These are phyloP conservation scores for Penicillium lividum DNA, from an alignment of 495 filamentous ascomycete genomes.

Conservation along the genomic window DNA sequence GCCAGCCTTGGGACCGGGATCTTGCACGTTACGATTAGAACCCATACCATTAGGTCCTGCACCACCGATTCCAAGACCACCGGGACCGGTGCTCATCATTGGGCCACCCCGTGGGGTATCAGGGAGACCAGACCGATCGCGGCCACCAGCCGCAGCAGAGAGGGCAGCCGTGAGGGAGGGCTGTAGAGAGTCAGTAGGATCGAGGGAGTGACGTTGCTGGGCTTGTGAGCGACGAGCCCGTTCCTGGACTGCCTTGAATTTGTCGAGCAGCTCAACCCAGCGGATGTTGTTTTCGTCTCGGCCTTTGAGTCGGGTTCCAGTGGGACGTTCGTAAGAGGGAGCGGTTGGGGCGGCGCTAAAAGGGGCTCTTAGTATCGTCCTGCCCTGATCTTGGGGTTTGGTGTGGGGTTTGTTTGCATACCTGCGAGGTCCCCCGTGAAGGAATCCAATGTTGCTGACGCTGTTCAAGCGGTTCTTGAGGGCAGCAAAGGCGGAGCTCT, in stretches of 20 bases:
- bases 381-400: not conserved
- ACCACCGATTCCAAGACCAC: slow-evolving; percentile 9
- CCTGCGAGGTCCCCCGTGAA: slow-evolving; percentile 82
- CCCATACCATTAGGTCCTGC: slow-evolving; percentile 19
- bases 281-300: slow-evolving; percentile 81
- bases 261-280: slow-evolving; percentile 95
- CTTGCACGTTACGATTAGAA: not conserved
- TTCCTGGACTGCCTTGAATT: slow-evolving; percentile 90
- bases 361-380: slow-evolving; percentile 14
- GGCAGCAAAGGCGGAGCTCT: slow-evolving; percentile 94
- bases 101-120: slow-evolving; percentile 40
- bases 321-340: slow-evolving; percentile 61
- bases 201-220: slow-evolving; percentile 34
- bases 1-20: slow-evolving; percentile 9
- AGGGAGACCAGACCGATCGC: slow-evolving; percentile 42
- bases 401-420: slow-evolving; percentile 49
- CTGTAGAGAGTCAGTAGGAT: slow-evolving; percentile 24
- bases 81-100: slow-evolving; percentile 14
- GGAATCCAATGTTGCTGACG: slow-evolving; percentile 93
- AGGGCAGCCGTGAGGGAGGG: slow-evolving; percentile 36
- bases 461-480: slow-evolving; percentile 96
- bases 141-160: slow-evolving; percentile 34
- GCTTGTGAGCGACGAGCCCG: slow-evolving; percentile 58
- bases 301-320: slow-evolving; percentile 70
- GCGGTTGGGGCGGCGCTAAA: slow-evolving; percentile 19